Base-by-base conservation (phyloP, 805 yeast genomes). In the Kuraishia piskuri region DNA sequence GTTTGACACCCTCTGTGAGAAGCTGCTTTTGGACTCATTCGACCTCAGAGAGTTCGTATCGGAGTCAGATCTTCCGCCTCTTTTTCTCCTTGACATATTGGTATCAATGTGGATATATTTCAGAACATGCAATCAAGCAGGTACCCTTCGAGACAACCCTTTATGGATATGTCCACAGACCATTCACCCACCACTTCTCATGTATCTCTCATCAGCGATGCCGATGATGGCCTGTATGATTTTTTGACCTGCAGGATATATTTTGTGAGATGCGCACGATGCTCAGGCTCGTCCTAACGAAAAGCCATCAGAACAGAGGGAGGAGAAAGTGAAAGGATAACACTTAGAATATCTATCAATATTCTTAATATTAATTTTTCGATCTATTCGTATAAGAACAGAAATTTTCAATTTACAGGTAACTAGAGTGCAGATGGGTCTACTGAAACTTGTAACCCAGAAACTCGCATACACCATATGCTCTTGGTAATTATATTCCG, bases 401-500 rank as follows among this genome's bases (percentile, higher is more conserved):
- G n/a, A n/a, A n/a, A n/a, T n/a, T n/a, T n/a, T n/a, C n/a, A n/a
- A n/a, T n/a, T n/a, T n/a, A n/a, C n/a, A n/a, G n/a, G n/a, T n/a
- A n/a, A n/a, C n/a, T n/a, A n/a, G 14, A 31, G 3, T 8, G 17
- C 40, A 31, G 14, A 31, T 5, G 14, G 3, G n/a, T 31, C n/a
- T 3, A 31, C 14, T 31, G 4, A 31, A 31, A n/a, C 14, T 3
- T 5, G n/a, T 31, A 31, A 31, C 40, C 40, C 40, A 31, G 40
- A 31, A 3, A 31, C 17, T 3, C 14, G 40, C 4, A 31, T 31
- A 31, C 17, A 3, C 17, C 17, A 8, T 45, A 5, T 3, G 22
- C 24, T 10, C 3, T 12, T 22, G 4, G 21, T 17, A 3, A 21
- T 14, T 45, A 12, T 21, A n/a, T 8, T 45, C 48, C 24, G 69